These are phyloP conservation scores for Neurospora sp. DNA, from an alignment of 495 filamentous ascomycete species.

Conservation along the genomic window DNA sequence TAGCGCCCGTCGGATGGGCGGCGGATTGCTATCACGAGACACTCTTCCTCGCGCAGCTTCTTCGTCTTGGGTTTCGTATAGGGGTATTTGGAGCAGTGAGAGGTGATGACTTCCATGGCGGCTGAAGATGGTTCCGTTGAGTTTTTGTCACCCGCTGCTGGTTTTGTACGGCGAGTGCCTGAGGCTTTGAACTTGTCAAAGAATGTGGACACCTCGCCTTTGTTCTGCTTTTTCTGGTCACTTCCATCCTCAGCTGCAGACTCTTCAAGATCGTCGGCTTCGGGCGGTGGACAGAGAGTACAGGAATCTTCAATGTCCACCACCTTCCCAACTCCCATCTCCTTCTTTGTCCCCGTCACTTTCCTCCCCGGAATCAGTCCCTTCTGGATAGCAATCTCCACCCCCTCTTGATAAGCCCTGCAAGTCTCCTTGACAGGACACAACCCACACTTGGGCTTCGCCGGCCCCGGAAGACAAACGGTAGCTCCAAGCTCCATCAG, in stretches of 20 bases:
- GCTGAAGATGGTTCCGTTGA: background rate
- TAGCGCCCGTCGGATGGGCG: conserved; percentile 23
- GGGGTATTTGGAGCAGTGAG: conserved; percentile 33
- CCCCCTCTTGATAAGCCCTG: conserved; percentile 31
- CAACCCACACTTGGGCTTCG: conserved; percentile 30
- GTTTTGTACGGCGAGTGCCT: background rate
- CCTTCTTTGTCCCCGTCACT: background rate
- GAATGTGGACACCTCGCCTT: conserved; percentile 19
- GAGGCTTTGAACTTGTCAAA: conserved; percentile 6
- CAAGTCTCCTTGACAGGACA: conserved; percentile 35
- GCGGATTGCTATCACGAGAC: conserved; percentile 32
- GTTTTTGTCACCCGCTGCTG: background rate
- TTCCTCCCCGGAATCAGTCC: background rate
- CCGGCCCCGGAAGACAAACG: conserved; percentile 22
- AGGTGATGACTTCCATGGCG: conserved; percentile 17
- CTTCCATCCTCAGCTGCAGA: background rate
- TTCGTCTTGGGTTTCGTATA: conserved; percentile 27
- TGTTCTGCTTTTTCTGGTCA: conserved; percentile 3
- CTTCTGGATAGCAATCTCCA: conserved; percentile 12
- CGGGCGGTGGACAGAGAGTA: conserved; percentile 25
- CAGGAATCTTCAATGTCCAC: conserved; percentile 34
- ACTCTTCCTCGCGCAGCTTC: conserved; percentile 32
- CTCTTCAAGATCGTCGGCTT: conserved; percentile 5
- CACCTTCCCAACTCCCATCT: background rate
- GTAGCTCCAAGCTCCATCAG: conserved; percentile 41